Base-by-base conservation (phyloP, 192 early-diverging fungal species). In the Backusella australiensis region DNA sequence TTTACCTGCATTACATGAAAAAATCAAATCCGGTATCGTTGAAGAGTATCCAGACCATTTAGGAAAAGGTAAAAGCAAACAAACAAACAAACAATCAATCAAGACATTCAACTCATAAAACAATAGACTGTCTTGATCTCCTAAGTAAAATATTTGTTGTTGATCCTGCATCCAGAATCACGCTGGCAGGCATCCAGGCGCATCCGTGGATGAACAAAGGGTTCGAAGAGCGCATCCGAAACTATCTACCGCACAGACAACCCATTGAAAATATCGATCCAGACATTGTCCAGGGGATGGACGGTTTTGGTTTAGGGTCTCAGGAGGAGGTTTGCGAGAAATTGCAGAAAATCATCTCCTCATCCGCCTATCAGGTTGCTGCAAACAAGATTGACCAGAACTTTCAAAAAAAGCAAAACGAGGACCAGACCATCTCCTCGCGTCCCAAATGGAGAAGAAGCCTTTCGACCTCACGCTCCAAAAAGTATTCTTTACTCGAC, bases 121-220 rank as follows among this genome's bases (percentile, higher is more conserved):
- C n/a, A 81, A 80, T 59, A 73, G 83, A 86, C 52, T 83, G 88
- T 72, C 77, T 87, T 78, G 85, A 92, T 79, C 78, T 96, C 44
- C 85, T 96, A 32, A 80, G 84, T 67, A 87, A 89, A 42, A 86
- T 95, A 69, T 86, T 96, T 1, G 91, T 92, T 1, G 92, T 93
- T 32, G 90, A 92, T 81, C 93, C 93, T 1, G 84, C 85, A 67
- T 72, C 82, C 44, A 85, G 95, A 36, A 90, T 92, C 19, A 90
- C 89, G 1, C 85, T 96, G 74, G 81, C 83, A 71, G 93, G 91
- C 53, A 90, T 95, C 23, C 79, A 91, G 35, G 75, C 76, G 23
- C 94, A 96, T 69, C 86, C 89, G 2, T 96, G 95, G 95, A 88
- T 92, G 26, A 85, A 93, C 81, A 91, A 94, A 56, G 93, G 90